These are phyloP conservation scores for Pugionium cornutum DNA, from an alignment of 345 rosid genomes.

Conservation along the genomic window DNA sequence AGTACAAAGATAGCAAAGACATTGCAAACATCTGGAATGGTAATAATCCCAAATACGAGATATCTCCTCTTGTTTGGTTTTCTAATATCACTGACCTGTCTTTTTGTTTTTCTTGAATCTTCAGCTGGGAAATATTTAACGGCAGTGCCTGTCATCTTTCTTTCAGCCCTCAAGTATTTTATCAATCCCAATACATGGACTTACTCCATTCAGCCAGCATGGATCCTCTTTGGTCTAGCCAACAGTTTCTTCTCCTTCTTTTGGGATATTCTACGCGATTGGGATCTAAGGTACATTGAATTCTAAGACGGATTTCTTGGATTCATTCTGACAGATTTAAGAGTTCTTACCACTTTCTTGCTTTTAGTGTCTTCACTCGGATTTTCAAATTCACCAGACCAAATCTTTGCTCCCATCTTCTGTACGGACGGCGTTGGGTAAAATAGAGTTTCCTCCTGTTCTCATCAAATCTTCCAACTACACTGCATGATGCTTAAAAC, in stretches of 20 bases:
- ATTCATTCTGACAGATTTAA: background rate
- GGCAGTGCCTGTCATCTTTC: constrained; percentile 90
- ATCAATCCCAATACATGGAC: constrained; percentile 79
- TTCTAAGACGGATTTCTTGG: constrained; percentile 10
- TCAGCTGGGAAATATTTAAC: constrained; percentile 92
- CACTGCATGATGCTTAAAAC: background rate
- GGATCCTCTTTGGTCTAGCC: constrained; percentile 83
- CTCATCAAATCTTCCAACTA: background rate
- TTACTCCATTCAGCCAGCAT: constrained; percentile 76
- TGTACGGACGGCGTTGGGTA: constrained; percentile 86
- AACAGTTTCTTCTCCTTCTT: constrained; percentile 88
- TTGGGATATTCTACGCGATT: constrained; percentile 93
- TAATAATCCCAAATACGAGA: constrained; percentile 30
- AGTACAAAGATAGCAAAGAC: constrained; percentile 84
- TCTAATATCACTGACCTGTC: background rate
- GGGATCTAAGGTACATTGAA: constrained; percentile 83
- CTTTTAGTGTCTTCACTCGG: constrained; percentile 74
- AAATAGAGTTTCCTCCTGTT: constrained; percentile 18
- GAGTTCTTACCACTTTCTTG: background rate
- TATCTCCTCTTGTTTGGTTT: background rate
- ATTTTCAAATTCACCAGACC: constrained; percentile 81
- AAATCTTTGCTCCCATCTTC: constrained; percentile 50
- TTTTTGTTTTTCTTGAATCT: constrained; percentile 39
- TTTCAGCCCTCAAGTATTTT: constrained; percentile 91
- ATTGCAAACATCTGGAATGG: constrained; percentile 79